Evolutionary conservation across 257 asterid genomes (phyloP).

Genomic region (Gardenia jasminoides): DNA sequence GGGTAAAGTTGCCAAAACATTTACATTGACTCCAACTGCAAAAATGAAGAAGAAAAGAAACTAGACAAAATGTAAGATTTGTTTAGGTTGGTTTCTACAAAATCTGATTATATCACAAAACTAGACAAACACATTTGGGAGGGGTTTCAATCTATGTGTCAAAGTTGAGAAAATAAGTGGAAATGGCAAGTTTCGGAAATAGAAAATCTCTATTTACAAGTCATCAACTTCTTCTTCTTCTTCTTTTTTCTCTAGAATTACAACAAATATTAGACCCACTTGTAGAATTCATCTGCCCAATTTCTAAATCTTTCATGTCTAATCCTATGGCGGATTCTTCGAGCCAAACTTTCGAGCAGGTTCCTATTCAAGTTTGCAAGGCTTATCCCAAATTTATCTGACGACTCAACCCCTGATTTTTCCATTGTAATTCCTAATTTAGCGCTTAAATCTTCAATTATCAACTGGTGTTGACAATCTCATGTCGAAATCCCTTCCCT

Average conservation of each 20-base stretch:
- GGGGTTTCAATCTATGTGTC: too few relatives aligned
- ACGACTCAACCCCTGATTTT: conserved; percentile 65
- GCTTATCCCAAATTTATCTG: conserved; percentile 54
- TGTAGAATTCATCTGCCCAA: conserved; percentile 72
- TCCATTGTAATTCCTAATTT: conserved; percentile 65
- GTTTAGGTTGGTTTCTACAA: too few relatives aligned
- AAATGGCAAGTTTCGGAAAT: conserved; percentile 43
- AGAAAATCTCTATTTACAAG: conserved; percentile 50
- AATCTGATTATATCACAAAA: too few relatives aligned
- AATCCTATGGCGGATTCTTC: conserved; percentile 82
- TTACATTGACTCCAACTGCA: too few relatives aligned
- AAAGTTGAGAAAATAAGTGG: too few relatives aligned
- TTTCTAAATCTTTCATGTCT: conserved; percentile 60
- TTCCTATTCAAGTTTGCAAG: conserved; percentile 53
- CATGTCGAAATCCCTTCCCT: conserved; percentile 49
- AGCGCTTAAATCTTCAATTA: conserved; percentile 62
- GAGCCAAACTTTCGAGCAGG: conserved; percentile 83
- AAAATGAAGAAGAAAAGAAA: too few relatives aligned
- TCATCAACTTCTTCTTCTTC: conserved; percentile 34
- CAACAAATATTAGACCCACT: conserved; percentile 35
- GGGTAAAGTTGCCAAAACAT: too few relatives aligned
- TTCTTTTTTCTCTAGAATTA: conserved; percentile 5
- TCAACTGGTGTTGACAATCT: conserved; percentile 60
- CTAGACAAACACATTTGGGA: too few relatives aligned
- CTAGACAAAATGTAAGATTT: too few relatives aligned